These are phyloP conservation scores for Spencermartinsiella europaea DNA, from an alignment of 805 yeast genomes.

Conservation along the genomic window DNA sequence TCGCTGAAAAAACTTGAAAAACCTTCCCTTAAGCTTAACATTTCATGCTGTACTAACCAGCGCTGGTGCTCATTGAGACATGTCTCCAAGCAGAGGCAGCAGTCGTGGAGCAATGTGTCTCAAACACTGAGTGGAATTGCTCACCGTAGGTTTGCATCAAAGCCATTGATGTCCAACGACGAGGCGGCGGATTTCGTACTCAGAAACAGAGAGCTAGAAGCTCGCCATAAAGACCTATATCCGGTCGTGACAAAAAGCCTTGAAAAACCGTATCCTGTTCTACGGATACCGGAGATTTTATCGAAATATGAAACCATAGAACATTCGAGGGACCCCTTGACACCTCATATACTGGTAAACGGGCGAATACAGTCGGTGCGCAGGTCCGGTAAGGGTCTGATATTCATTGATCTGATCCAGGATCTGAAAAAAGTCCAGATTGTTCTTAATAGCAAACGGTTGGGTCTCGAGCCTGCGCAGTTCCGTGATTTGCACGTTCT, in stretches of 20 bases:
- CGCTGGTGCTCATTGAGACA: too few species aligned
- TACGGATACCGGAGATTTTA: constrained; percentile 3
- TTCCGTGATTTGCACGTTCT: constrained; percentile 35
- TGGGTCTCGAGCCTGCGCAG: constrained; percentile 39
- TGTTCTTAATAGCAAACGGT: constrained; percentile 49
- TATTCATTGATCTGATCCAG: constrained; percentile 64
- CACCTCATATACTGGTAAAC: constrained; percentile 29
- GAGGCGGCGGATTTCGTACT: constrained; percentile 9
- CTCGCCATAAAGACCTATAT: constrained; percentile 7
- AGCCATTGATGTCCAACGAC: constrained; percentile 16
- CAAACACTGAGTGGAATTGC: not conserved
- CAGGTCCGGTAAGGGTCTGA: constrained; percentile 61
- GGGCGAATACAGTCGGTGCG: constrained; percentile 61
- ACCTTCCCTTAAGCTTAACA: too few species aligned
- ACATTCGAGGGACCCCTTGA: not conserved
- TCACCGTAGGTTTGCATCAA: not conserved
- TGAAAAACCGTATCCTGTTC: not conserved
- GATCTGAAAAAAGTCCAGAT: constrained; percentile 57
- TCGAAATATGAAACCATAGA: not conserved
- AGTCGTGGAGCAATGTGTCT: too few species aligned
- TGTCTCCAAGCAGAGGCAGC: too few species aligned
- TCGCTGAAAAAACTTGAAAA: not conserved
- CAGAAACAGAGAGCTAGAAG: constrained; percentile 6
- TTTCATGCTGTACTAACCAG: too few species aligned
- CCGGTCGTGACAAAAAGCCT: constrained; percentile 24